These are phyloP conservation scores for Chlamydomonas sp. DNA, from an alignment of 139 green algal genomes.

Conservation along the genomic window DNA sequence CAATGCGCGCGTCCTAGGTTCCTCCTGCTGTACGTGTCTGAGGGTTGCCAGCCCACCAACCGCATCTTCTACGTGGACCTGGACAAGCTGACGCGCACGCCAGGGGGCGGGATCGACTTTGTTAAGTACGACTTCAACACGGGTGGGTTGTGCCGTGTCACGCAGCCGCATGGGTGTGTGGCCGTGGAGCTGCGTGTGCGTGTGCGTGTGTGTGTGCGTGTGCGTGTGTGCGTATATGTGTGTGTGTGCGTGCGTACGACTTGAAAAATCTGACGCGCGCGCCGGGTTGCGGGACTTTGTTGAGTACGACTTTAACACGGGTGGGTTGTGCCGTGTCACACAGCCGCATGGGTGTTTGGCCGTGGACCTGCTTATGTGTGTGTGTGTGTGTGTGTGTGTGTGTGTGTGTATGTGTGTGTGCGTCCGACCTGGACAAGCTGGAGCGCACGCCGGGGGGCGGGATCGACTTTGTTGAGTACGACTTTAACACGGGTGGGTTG, in stretches of 20 bases:
- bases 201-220: background rate
- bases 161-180: too few species aligned
- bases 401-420: too few species aligned
- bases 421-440: constrained; percentile 26
- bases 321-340: too few species aligned
- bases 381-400: too few species aligned
- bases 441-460: too few species aligned
- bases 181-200: background rate
- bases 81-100: background rate
- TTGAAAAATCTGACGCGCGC: background rate
- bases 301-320: too few species aligned
- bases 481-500: constrained; percentile 44
- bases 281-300: too few species aligned
- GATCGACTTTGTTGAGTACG: too few species aligned
- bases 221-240: background rate
- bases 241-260: background rate
- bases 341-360: constrained; percentile 60
- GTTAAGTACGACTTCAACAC: constrained; percentile 46
- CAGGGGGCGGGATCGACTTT: constrained; percentile 43
- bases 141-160: too few species aligned
- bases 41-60: constrained; percentile 78
- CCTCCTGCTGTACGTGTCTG: constrained; percentile 60
- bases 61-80: constrained; percentile 48
- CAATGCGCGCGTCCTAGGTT: constrained; percentile 48
- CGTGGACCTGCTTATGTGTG: constrained; percentile 63